A percentile compares a stretch with the other conserved stretches of the same genome.
These are phyloP conservation scores for Dipteronia dyeriana DNA, from an alignment of 345 rosid genomes.

Conservation along the genomic window DNA sequence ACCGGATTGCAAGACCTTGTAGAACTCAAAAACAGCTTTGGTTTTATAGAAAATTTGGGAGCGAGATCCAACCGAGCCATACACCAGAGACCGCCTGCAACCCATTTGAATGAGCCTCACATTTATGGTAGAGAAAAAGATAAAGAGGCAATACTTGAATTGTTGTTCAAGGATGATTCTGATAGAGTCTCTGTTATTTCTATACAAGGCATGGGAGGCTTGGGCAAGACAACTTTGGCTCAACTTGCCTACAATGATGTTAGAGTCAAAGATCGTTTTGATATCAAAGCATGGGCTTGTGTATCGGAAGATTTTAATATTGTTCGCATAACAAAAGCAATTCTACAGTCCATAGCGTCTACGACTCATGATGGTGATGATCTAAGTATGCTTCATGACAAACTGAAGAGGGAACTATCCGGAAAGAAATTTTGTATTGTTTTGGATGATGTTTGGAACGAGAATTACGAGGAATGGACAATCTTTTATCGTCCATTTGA, in stretches of 20 bases:
- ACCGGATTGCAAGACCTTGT: conserved; percentile 11
- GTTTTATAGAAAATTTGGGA: neutral
- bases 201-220: conserved; percentile 26
- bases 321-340: neutral
- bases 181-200: conserved; percentile 14
- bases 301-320: conserved; percentile 19
- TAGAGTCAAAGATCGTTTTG: conserved; percentile 5
- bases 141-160: conserved; percentile 9
- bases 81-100: neutral
- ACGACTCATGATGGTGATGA: neutral
- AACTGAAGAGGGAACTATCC: conserved; percentile 2
- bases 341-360: neutral
- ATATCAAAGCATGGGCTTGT: conserved; percentile 20
- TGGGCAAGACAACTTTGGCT: conserved; percentile 32
- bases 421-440: conserved; percentile 24
- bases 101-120: conserved; percentile 18
- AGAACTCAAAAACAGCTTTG: neutral
- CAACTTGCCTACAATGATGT: conserved; percentile 24
- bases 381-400: conserved; percentile 20
- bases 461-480: neutral
- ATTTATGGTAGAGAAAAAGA: conserved; percentile 27
- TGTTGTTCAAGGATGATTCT: conserved; percentile 7
- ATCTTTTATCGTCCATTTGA: neutral
- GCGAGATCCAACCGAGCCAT: neutral
- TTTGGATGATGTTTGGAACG: conserved; percentile 31